Conservation (phyloP, 768 basidiomycete genomes). For the Tricholoma terreum region DNA sequence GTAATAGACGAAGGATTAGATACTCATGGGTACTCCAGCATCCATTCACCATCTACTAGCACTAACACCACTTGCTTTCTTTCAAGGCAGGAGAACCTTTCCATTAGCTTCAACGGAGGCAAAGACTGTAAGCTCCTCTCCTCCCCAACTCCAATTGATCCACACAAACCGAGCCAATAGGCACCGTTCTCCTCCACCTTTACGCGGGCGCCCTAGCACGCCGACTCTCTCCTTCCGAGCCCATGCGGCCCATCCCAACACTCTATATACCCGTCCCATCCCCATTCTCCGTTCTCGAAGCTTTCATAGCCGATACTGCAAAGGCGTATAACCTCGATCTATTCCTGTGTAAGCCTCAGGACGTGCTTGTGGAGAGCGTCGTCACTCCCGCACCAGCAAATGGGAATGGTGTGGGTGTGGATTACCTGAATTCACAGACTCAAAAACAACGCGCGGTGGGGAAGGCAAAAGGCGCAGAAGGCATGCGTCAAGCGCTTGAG, state of each 20-base stretch:
- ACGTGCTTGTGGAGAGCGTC: conserved; percentile 46
- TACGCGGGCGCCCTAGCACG: conserved; percentile 70
- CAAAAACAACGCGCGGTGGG: conserved; percentile 36
- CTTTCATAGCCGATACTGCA: conserved; percentile 69
- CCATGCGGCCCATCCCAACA: conserved; percentile 51
- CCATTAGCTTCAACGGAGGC: conserved; percentile 97
- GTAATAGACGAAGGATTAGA: conserved; percentile 81
- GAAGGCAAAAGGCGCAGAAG: conserved; percentile 57
- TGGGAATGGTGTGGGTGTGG: conserved; percentile 14
- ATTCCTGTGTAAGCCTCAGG: conserved; percentile 50
- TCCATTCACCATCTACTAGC: conserved; percentile 7
- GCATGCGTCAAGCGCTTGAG: conserved; percentile 78
- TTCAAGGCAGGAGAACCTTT: conserved; percentile 61
- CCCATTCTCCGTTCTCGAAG: conserved; percentile 81
- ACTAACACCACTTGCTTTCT: conserved; percentile 13
- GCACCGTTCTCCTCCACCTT: conserved; percentile 93
- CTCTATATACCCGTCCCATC: conserved; percentile 90
- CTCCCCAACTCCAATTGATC: neutral
- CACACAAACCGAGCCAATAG: conserved; percentile 38
- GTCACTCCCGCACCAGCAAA: conserved; percentile 30
- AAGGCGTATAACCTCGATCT: conserved; percentile 73
- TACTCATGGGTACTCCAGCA: conserved; percentile 69
- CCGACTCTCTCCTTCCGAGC: conserved; percentile 29
- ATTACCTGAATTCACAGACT: conserved; percentile 21
- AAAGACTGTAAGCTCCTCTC: conserved; percentile 81